A percentile compares a stretch with the other conserved stretches of the same genome.
Evolutionary conservation across 2,329 filamentous ascomycete species (phyloP).

Genomic region (Teratosphaeria zuluensis): DNA sequence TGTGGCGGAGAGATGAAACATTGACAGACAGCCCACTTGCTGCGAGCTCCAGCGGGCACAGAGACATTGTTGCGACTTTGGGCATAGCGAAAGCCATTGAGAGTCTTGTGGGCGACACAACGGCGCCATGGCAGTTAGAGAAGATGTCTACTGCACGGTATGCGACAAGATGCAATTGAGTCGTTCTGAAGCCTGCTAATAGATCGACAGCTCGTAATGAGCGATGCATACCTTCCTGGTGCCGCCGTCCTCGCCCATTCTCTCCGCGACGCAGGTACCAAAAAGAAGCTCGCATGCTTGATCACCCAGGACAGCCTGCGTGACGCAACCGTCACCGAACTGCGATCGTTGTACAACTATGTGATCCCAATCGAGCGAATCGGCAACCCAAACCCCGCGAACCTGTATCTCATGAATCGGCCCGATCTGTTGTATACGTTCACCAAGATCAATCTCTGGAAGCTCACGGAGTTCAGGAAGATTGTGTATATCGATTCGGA

Average conservation of each 20-base stretch:
- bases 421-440: conserved; percentile 85
- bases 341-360: conserved; percentile 82
- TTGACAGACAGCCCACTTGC: background rate
- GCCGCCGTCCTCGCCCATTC: conserved; percentile 91
- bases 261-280: conserved; percentile 78
- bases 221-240: conserved; percentile 90
- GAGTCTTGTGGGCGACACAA: background rate
- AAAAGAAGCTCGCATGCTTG: conserved; percentile 74
- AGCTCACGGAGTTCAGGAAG: conserved; percentile 76
- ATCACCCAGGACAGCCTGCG: conserved; percentile 74
- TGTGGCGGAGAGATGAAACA: background rate
- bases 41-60: background rate
- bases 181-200: conserved; percentile 1
- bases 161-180: conserved; percentile 15
- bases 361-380: conserved; percentile 76
- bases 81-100: background rate
- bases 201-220: conserved; percentile 67
- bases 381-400: conserved; percentile 64
- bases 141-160: conserved; percentile 60
- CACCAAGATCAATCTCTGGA: conserved; percentile 94
- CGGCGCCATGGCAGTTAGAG: conserved; percentile 20
- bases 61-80: background rate
- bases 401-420: conserved; percentile 85
- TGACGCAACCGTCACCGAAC: conserved; percentile 62
- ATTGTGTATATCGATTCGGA: conserved; percentile 95